Base-by-base conservation (phyloP, 176 grass and related monocot species). In the Musa itinerans region DNA sequence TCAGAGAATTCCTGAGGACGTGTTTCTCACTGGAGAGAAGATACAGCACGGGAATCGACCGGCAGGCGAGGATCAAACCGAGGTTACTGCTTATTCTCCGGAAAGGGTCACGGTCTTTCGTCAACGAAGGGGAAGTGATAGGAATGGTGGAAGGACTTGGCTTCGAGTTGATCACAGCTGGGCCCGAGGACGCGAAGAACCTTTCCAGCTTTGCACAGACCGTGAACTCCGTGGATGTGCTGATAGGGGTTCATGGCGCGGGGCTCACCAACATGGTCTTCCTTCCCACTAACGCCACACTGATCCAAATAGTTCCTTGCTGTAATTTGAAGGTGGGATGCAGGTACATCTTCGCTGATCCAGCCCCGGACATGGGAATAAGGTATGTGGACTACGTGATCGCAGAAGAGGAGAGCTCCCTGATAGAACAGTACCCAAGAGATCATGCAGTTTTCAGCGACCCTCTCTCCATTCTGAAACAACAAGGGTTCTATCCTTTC, bases 351-450 rank as follows among this genome's bases (percentile, higher is more conserved):
- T 96, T 78, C 17, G 92, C 89, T 7, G 59, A 85, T 1, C 89
- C 89, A 0, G 80, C 69, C 48, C 29, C 76, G 2, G 86, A 56
- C 15, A 92, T 92, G 89, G 85, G 81, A 14, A 78, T 96, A 23
- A 87, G 61, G 3, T 96, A 96, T 72, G 78, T 85, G 67, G 82
- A 96, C 19, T 96, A 96, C 74, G 89, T 92, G 85, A 87, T 69
- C 0, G 68, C 61, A 1, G 83, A 84, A 2, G 79, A 91, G 8
- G 92, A 96, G 80, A 96, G 88, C 11, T 89, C 83, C 24, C 86
- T 96, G 23, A 84, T 73, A 25, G 76, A 96, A 2, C 74, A 19
- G 69, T 91, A 96, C 73, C 76, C 83, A 0, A 84, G 76, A 57
- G 86, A 89, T 12, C 72, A 87, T 66, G 72, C 79, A 6, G 75